Conservation (phyloP, 441 rosid species). For the Syzygium syzygioides region DNA sequence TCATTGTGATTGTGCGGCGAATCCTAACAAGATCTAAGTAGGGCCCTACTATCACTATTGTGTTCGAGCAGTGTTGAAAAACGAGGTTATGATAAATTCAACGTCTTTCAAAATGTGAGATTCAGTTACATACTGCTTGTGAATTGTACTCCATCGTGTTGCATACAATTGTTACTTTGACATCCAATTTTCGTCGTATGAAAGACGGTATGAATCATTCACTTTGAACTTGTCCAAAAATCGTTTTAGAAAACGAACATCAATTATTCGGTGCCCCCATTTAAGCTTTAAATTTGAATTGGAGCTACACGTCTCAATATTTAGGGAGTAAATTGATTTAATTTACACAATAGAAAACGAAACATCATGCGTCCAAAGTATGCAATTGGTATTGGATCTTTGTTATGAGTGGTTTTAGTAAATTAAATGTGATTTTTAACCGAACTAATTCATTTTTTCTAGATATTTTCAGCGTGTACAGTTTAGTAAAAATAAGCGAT, state of each 20-base stretch:
- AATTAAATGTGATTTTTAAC: no score
- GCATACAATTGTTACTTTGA: not conserved
- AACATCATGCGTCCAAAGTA: not conserved
- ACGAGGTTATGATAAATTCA: no score
- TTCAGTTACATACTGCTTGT: no score
- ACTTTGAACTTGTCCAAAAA: not conserved
- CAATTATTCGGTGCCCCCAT: not conserved
- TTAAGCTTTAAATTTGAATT: not conserved
- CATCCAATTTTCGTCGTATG: not conserved
- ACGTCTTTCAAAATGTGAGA: no score
- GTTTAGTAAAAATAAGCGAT: not conserved
- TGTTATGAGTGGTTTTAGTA: not conserved
- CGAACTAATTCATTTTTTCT: not conserved
- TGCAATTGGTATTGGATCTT: not conserved
- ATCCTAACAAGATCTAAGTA: no score
- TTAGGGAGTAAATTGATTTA: not conserved
- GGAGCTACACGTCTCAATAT: not conserved
- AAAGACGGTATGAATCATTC: not conserved
- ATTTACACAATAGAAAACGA: not conserved
- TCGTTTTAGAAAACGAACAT: not conserved
- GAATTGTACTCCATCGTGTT: not conserved
- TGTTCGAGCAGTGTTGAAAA: no score
- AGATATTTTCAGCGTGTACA: not conserved
- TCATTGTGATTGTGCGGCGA: no score
- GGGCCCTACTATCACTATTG: no score